These are phyloP conservation scores for Coniochaeta sp. DNA, from an alignment of 2,329 filamentous ascomycete species.

Conservation along the genomic window DNA sequence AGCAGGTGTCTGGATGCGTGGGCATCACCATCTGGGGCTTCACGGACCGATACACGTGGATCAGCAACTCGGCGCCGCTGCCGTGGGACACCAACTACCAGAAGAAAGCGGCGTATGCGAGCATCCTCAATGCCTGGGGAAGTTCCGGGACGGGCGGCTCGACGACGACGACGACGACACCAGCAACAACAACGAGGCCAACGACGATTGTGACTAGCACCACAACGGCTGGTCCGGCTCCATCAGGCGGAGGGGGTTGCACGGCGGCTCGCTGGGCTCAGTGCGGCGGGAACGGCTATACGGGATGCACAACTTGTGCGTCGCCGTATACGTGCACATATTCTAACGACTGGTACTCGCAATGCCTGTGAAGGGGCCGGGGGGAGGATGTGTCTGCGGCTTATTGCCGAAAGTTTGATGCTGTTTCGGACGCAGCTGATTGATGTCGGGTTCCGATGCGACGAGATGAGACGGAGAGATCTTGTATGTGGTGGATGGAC, in stretches of 20 bases:
- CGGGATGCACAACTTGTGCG: constrained; percentile 21
- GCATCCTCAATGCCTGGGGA: constrained; percentile 6
- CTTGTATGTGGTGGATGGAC: not conserved
- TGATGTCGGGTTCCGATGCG: not conserved
- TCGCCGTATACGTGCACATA: constrained; percentile 19
- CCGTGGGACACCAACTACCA: constrained; percentile 7
- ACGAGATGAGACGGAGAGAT: too few relatives aligned
- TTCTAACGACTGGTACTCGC: constrained; percentile 25
- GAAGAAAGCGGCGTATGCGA: constrained; percentile 10
- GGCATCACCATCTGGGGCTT: constrained; percentile 29
- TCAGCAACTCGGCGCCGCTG: constrained; percentile 8
- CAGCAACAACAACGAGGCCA: not conserved
- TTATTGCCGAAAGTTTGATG: not conserved
- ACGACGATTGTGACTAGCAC: not conserved
- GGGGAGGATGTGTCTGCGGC: not conserved
- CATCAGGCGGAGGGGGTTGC: not conserved
- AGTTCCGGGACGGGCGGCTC: not conserved
- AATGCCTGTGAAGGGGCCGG: constrained; percentile 20
- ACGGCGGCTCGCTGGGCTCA: constrained; percentile 19
- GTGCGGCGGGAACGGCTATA: constrained; percentile 25
- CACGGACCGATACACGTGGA: constrained; percentile 25
- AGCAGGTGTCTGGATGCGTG: constrained; percentile 19
- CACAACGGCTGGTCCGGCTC: not conserved
- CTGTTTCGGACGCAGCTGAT: not conserved
- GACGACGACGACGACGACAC: not conserved